phyloP scores from a whole-genome alignment of 1,284 basidiomycete genomes.

The Mycena citricolor region DNA sequence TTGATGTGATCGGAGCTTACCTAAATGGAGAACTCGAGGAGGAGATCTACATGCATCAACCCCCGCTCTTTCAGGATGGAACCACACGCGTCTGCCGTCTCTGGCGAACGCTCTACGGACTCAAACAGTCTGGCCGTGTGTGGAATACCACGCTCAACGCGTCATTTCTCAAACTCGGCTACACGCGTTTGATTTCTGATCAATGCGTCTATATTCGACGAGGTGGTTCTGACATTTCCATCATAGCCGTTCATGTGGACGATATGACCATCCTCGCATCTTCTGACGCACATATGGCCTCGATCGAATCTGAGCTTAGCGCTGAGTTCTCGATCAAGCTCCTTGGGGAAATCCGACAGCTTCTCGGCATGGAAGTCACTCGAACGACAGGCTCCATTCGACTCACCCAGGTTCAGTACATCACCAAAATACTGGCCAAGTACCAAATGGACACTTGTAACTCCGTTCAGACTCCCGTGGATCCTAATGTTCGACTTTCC shows the following conservation, averaged over 20 bases:
- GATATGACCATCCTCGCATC: constrained; percentile 18
- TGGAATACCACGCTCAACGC: constrained; percentile 7
- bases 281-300: background rate
- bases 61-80: constrained; percentile 6
- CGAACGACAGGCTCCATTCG: constrained; percentile 7
- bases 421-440: constrained; percentile 7
- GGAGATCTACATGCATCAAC: constrained; percentile 14
- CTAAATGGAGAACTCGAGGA: constrained; percentile 13
- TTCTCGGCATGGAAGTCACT: constrained; percentile 16
- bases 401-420: constrained; percentile 5
- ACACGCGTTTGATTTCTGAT: background rate
- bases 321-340: constrained; percentile 10
- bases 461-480: constrained; percentile 28
- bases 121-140: constrained; percentile 10
- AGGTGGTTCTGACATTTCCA: constrained; percentile 4
- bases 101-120: constrained; percentile 9
- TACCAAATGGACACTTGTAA: constrained; percentile 19
- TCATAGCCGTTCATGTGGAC: constrained; percentile 25
- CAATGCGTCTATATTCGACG: constrained; percentile 16
- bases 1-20: constrained; percentile 9
- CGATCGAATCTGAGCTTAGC: constrained; percentile 3
- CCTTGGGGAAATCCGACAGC: constrained; percentile 6
- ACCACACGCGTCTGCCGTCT: constrained; percentile 6
- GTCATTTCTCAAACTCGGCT: constrained; percentile 1
- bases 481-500: constrained; percentile 27